A percentile compares a stretch with the other conserved stretches of the same genome.
These are phyloP conservation scores for Aspergillus aculeatinus DNA, from an alignment of 2,329 filamentous ascomycete species.

Conservation along the genomic window DNA sequence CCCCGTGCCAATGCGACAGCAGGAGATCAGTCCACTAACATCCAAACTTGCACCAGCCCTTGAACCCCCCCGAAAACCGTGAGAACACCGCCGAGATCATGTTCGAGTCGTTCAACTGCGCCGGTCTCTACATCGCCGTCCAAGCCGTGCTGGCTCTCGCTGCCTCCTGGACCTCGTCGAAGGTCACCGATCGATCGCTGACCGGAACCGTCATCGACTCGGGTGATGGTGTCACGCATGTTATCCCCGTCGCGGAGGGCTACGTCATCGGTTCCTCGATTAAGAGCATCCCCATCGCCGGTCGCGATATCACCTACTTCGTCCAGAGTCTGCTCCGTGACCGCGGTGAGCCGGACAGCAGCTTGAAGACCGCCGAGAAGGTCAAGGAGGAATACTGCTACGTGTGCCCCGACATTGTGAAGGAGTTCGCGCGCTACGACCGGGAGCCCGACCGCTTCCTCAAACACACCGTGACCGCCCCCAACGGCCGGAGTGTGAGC, in stretches of 20 bases:
- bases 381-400: slow-evolving; percentile 99
- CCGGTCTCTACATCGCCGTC: slow-evolving; percentile 96
- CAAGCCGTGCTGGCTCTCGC: slow-evolving; percentile 95
- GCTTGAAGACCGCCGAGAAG: slow-evolving; percentile 92
- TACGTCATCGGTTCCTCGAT: slow-evolving; percentile 99
- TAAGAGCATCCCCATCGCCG: slow-evolving; percentile 97
- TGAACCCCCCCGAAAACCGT: slow-evolving; percentile 97
- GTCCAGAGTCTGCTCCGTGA: slow-evolving; percentile 95
- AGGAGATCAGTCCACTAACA: neutral
- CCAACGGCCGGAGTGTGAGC: slow-evolving; percentile 77
- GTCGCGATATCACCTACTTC: slow-evolving; percentile 98
- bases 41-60: slow-evolving; percentile 57
- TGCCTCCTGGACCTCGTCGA: slow-evolving; percentile 97
- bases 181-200: slow-evolving; percentile 91
- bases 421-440: slow-evolving; percentile 94
- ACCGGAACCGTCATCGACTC: slow-evolving; percentile 98
- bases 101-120: slow-evolving; percentile 99
- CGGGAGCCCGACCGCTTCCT: slow-evolving; percentile 86
- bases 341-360: slow-evolving; percentile 93
- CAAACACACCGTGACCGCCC: slow-evolving; percentile 82
- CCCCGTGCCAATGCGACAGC: neutral
- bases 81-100: slow-evolving; percentile 99
- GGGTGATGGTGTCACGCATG: slow-evolving; percentile 97
- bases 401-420: slow-evolving; percentile 97
- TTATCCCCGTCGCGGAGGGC: slow-evolving; percentile 96